Conservation (phyloP, 2,329 filamentous ascomycete genomes). For the Colletotrichum magnum region DNA sequence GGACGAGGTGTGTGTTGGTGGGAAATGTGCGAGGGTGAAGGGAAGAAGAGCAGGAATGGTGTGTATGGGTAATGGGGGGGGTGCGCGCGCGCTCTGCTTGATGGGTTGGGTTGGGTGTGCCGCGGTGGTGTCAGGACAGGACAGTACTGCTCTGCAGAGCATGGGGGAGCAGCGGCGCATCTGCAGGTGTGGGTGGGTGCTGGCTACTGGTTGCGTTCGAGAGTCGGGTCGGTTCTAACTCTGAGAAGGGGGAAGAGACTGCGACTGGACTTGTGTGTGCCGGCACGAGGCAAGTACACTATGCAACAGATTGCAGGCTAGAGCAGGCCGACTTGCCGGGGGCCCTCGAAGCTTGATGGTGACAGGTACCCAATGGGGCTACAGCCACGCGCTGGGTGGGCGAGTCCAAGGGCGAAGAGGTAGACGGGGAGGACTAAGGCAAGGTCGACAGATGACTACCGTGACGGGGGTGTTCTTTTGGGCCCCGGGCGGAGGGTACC, state of each 20-base stretch:
- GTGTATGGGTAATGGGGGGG: constrained; percentile 17
- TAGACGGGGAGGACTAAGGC: constrained; percentile 26
- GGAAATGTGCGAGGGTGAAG: constrained; percentile 37
- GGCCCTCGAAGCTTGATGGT: constrained; percentile 43
- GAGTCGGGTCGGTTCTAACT: constrained; percentile 36
- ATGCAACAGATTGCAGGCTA: constrained; percentile 40
- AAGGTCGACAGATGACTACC: constrained; percentile 35
- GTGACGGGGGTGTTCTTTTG: constrained; percentile 17
- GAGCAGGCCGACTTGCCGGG: constrained; percentile 40
- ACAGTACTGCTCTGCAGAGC: constrained; percentile 31
- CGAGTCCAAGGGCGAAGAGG: constrained; percentile 21
- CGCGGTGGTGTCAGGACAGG: constrained; percentile 37
- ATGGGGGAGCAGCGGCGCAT: constrained; percentile 30
- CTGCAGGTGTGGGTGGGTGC: constrained; percentile 29
- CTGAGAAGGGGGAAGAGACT: constrained; percentile 20
- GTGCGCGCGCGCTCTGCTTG: constrained; percentile 31
- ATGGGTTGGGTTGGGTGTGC: constrained; percentile 36
- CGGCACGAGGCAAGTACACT: constrained; percentile 33
- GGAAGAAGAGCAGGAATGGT: constrained; percentile 29
- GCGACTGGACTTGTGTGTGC: constrained; percentile 29
- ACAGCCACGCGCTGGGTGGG: constrained; percentile 32
- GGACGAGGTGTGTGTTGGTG: constrained; percentile 41
- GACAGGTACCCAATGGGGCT: constrained; percentile 42
- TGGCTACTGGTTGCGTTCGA: constrained; percentile 34
- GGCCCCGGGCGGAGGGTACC: too few relatives aligned